phyloP scores from a whole-genome alignment of 1,284 basidiomycete species.

The Papiliotrema laurentii region DNA sequence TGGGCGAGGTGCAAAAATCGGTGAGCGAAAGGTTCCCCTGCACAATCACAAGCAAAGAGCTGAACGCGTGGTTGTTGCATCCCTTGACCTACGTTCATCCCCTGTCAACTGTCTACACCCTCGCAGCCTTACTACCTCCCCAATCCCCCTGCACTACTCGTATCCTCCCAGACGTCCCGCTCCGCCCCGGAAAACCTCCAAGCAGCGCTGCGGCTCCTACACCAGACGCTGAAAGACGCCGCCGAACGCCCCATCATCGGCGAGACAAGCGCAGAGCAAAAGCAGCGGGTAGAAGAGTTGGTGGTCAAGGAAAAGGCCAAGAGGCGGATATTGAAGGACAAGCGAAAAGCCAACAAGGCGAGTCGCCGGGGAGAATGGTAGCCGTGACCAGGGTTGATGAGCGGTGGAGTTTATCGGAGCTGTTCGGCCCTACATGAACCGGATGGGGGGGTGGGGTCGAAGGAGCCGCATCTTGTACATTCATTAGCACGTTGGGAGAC shows the following conservation, averaged over 20 bases:
- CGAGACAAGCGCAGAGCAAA: conserved; percentile 34
- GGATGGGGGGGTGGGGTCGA: too few species aligned
- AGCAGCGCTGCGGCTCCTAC: conserved; percentile 25
- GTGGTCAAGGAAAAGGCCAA: conserved; percentile 27
- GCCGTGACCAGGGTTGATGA: too few species aligned
- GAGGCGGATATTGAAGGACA: conserved; percentile 30
- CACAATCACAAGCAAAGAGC: not conserved
- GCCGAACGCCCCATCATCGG: conserved; percentile 29
- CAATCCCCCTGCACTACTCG: conserved; percentile 32
- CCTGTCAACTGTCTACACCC: not conserved
- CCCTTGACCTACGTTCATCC: not conserved
- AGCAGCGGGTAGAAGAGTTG: conserved; percentile 25
- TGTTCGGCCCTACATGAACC: too few species aligned
- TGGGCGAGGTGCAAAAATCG: conserved; percentile 27
- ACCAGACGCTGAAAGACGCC: conserved; percentile 26
- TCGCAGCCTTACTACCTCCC: conserved; percentile 28
- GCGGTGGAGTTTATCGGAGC: too few species aligned
- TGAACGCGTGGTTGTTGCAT: not conserved
- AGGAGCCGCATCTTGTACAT: too few species aligned
- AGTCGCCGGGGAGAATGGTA: conserved; percentile 2
- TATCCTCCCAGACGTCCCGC: conserved; percentile 36
- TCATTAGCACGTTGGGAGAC: too few species aligned
- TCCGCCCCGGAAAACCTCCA: conserved; percentile 34
- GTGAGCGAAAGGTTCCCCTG: conserved; percentile 35
- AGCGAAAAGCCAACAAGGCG: conserved; percentile 25